Evolutionary conservation across 331 rosid species (phyloP).

Genomic region (Quercus tomentella): DNA sequence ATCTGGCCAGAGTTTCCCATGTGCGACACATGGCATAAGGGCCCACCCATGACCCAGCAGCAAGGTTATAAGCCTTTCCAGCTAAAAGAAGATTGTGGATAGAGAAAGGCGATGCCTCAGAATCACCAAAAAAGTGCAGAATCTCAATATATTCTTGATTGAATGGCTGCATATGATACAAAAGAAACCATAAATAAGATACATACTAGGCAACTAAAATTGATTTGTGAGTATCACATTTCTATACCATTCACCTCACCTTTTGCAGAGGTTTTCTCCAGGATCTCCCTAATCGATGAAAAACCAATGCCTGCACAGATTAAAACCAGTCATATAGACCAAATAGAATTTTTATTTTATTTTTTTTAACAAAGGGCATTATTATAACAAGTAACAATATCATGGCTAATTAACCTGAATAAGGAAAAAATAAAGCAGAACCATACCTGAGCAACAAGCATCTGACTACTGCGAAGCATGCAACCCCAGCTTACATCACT

Average conservation of each 20-base stretch:
- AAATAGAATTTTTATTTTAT: neutral
- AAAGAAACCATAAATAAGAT: conserved; percentile 7
- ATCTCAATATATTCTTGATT: conserved; percentile 63
- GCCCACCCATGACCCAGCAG: conserved; percentile 97
- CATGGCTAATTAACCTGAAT: neutral
- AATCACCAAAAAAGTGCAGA: conserved; percentile 81
- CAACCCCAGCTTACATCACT: conserved; percentile 98
- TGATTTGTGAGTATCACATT: neutral
- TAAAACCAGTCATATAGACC: conserved; percentile 9
- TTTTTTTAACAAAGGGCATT: neutral
- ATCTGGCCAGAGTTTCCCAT: conserved; percentile 80
- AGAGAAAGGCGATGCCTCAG: conserved; percentile 63
- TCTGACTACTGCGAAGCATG: conserved; percentile 96
- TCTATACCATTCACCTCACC: conserved; percentile 47
- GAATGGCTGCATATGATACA: conserved; percentile 43
- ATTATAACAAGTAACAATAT: conserved; percentile 9
- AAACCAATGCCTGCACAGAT: conserved; percentile 67
- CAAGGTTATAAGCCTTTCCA: conserved; percentile 78
- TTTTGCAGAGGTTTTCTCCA: conserved; percentile 68
- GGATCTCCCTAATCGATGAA: conserved; percentile 81
- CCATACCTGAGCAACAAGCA: conserved; percentile 94
- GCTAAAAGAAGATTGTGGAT: conserved; percentile 88
- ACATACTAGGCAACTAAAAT: neutral
- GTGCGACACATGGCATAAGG: conserved; percentile 99
- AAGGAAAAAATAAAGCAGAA: conserved; percentile 1